Evolutionary conservation across 495 filamentous ascomycete species (phyloP), one percentile per base, ranked within the genome.

Genomic region (Neurospora tetrasperma): DNA sequence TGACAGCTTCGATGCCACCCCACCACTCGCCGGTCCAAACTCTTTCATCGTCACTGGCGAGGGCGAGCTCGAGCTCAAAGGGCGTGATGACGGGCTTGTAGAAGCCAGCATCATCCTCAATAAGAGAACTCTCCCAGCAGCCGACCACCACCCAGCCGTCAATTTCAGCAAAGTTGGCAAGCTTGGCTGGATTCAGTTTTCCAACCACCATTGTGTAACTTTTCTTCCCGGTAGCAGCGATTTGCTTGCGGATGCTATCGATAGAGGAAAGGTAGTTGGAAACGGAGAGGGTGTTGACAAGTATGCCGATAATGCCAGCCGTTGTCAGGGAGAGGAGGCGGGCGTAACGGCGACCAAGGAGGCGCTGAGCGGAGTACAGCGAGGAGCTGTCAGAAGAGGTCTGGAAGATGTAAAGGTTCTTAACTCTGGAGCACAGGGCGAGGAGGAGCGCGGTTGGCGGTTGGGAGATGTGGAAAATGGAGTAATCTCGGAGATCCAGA

Each of bases 131-230:
- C 81, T 99, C 96, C 96, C 96, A 98, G 82, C 96, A 99, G 11
- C 96, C 96, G 54, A 99, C 91, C 1, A 98, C 94, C 0, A 98
- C 94, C 96, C 96, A 99, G 16, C 92, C 96, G 23, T 92, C 94
- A 12, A 99, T 87, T 81, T 99, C 96, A 71, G 90, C 88, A 81
- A 99, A 99, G 81, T 99, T 99, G 31, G 96, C 96, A 6, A 99
- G 85, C 80, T 99, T 99, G 72, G 94, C 94, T 1, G 94, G 92
- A 78, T 98, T 98, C 3, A 98, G 85, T 78, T 98, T 98, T 46
- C 96, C 96, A 5, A 99, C 96, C 2, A 99, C 96, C 70, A 99
- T 94, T 27, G 93, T 92, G 80, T 99, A 98, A 80, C 87, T 90
- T 79, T 99, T 99, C 83, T 97, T 97, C 31, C 93, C 94, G 0